These are phyloP conservation scores for Thielaviopsis musarum DNA, from an alignment of 2,329 filamentous ascomycete species.

Conservation along the genomic window DNA sequence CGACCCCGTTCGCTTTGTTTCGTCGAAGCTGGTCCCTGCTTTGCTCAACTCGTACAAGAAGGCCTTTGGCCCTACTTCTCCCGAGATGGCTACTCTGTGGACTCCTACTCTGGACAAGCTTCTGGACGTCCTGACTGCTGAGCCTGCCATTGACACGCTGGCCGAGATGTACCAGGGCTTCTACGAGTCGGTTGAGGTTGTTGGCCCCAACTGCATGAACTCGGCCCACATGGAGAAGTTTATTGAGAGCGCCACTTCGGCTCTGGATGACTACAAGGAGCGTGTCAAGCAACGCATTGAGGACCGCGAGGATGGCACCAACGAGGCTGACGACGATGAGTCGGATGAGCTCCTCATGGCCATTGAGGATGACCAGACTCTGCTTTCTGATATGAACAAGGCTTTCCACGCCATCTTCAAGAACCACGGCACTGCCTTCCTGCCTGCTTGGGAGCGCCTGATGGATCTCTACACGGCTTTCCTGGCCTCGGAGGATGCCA, in stretches of 20 bases:
- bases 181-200: constrained; percentile 92
- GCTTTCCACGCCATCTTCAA: constrained; percentile 99
- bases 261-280: constrained; percentile 82
- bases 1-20: constrained; percentile 87
- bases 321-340: constrained; percentile 80
- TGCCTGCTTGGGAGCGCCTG: constrained; percentile 74
- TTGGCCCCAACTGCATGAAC: constrained; percentile 69
- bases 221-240: constrained; percentile 69
- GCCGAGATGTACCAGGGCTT: constrained; percentile 99
- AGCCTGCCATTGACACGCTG: constrained; percentile 88
- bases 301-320: constrained; percentile 54
- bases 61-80: constrained; percentile 65
- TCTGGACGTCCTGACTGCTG: constrained; percentile 79
- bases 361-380: constrained; percentile 91
- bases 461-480: constrained; percentile 76
- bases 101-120: constrained; percentile 72
- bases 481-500: constrained; percentile 64
- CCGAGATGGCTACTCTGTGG: constrained; percentile 72
- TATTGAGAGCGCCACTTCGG: constrained; percentile 69
- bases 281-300: constrained; percentile 72
- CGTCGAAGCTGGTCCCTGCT: constrained; percentile 85
- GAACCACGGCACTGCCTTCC: constrained; percentile 72
- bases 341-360: constrained; percentile 75
- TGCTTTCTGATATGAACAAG: constrained; percentile 99
- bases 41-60: constrained; percentile 90